These are phyloP conservation scores for Phycomyces blakesleeanus DNA, from an alignment of 192 early-diverging fungal species.

Conservation along the genomic window DNA sequence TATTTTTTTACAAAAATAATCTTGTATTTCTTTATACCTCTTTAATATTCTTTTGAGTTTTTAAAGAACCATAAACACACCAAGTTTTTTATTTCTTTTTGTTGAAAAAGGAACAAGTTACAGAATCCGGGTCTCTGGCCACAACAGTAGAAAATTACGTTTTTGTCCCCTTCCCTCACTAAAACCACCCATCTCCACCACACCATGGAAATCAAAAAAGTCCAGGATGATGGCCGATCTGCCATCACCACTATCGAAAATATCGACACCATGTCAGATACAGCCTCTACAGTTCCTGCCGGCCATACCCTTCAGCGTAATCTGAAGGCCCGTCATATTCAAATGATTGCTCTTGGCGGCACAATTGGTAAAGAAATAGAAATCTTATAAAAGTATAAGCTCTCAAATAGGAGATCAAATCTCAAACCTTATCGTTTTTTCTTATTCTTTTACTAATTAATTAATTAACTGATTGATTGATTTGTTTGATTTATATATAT, in stretches of 20 bases:
- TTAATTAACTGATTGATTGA: too few species aligned
- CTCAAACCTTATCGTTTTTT: too few species aligned
- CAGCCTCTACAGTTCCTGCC: background rate
- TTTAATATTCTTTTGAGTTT: too few species aligned
- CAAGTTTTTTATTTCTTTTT: constrained; percentile 5
- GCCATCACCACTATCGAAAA: constrained; percentile 11
- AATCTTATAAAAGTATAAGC: background rate
- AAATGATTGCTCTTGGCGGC: constrained; percentile 32
- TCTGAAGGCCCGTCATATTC: constrained; percentile 30
- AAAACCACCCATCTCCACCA: background rate
- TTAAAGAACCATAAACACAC: too few species aligned
- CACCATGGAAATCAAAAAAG: constrained; percentile 13
- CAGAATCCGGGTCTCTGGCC: constrained; percentile 29
- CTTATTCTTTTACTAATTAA: too few species aligned
- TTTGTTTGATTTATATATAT: too few species aligned
- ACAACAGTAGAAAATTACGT: constrained; percentile 7
- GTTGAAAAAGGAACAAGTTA: background rate
- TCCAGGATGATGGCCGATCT: background rate
- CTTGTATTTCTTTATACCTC: too few species aligned
- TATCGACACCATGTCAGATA: background rate
- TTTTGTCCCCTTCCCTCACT: background rate
- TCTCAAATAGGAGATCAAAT: background rate
- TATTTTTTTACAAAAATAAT: too few species aligned
- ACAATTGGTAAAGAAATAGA: constrained; percentile 10
- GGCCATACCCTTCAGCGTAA: constrained; percentile 8